phyloP scores from a whole-genome alignment of 139 green algal genomes.

The Microglena sp. region DNA sequence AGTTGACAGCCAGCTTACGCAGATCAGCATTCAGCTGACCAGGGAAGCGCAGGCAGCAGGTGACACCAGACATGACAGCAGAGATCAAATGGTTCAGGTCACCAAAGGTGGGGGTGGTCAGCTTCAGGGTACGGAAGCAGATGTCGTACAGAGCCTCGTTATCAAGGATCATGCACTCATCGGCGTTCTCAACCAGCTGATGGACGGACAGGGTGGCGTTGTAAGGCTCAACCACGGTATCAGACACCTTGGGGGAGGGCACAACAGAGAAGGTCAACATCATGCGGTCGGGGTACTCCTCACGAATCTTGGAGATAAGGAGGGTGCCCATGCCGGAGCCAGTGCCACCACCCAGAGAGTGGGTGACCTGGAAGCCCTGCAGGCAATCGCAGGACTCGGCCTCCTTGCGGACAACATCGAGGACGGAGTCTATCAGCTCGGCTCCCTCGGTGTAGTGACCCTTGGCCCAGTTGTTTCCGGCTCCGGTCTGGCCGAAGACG shows the following conservation, averaged over 20 bases:
- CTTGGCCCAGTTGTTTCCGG: constrained; percentile 99
- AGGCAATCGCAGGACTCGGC: constrained; percentile 95
- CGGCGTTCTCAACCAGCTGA: constrained; percentile 98
- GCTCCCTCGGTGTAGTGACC: constrained; percentile 98
- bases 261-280: constrained; percentile 99
- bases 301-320: constrained; percentile 95
- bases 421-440: constrained; percentile 94
- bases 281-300: constrained; percentile 98
- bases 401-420: constrained; percentile 98
- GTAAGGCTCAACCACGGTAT: constrained; percentile 99
- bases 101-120: constrained; percentile 94
- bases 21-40: constrained; percentile 98
- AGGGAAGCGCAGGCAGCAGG: constrained; percentile 93
- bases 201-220: constrained; percentile 99
- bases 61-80: constrained; percentile 88
- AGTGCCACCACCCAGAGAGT: constrained; percentile 93
- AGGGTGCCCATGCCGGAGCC: constrained; percentile 97
- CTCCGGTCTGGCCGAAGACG: constrained; percentile 83
- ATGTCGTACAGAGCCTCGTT: constrained; percentile 97
- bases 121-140: constrained; percentile 99
- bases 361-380: constrained; percentile 94
- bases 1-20: constrained; percentile 97
- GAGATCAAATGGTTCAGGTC: constrained; percentile 95
- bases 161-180: constrained; percentile 99
- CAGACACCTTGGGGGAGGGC: constrained; percentile 98